Conservation (phyloP, 306 rosid species). For the Begonia peltatifolia region DNA sequence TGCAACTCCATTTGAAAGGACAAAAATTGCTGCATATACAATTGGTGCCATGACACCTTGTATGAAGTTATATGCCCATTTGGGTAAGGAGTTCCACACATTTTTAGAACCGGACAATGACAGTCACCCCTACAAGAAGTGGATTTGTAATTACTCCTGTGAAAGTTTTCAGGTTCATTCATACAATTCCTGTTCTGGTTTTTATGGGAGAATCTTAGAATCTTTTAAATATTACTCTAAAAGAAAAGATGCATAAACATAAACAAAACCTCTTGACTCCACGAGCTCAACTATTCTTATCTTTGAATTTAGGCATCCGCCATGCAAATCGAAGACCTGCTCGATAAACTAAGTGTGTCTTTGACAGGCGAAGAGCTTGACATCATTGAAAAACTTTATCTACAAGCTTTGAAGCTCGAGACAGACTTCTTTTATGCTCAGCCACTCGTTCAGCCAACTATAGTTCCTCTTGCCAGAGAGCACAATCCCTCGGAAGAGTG, state of each 20-base stretch:
- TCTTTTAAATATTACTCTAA: no score
- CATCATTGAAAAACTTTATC: slow-evolving; percentile 84
- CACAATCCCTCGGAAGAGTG: slow-evolving; percentile 53
- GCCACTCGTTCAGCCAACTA: slow-evolving; percentile 65
- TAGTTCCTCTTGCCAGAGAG: slow-evolving; percentile 61
- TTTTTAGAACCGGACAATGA: slow-evolving; percentile 26
- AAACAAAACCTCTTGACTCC: slow-evolving; percentile 18
- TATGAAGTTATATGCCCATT: slow-evolving; percentile 83
- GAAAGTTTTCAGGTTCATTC: slow-evolving; percentile 59
- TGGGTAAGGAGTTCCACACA: slow-evolving; percentile 59
- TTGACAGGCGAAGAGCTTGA: slow-evolving; percentile 98
- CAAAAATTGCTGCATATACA: slow-evolving; percentile 90
- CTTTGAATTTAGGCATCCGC: slow-evolving; percentile 73
- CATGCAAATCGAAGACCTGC: slow-evolving; percentile 80
- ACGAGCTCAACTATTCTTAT: slow-evolving; percentile 32
- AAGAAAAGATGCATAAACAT: slow-evolving; percentile 6
- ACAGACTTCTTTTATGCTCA: slow-evolving; percentile 76
- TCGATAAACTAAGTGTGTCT: slow-evolving; percentile 83
- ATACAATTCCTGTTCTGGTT: no score
- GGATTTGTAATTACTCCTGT: slow-evolving; percentile 76
- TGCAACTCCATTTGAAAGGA: slow-evolving; percentile 97
- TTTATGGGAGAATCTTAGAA: no score
- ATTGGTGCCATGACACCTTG: slow-evolving; percentile 97
- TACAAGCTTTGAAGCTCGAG: slow-evolving; percentile 93
- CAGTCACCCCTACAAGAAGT: slow-evolving; percentile 67